Conservation (phyloP, 2,329 filamentous ascomycete genomes). For the Immersiporthe knoxdaviesiana region DNA sequence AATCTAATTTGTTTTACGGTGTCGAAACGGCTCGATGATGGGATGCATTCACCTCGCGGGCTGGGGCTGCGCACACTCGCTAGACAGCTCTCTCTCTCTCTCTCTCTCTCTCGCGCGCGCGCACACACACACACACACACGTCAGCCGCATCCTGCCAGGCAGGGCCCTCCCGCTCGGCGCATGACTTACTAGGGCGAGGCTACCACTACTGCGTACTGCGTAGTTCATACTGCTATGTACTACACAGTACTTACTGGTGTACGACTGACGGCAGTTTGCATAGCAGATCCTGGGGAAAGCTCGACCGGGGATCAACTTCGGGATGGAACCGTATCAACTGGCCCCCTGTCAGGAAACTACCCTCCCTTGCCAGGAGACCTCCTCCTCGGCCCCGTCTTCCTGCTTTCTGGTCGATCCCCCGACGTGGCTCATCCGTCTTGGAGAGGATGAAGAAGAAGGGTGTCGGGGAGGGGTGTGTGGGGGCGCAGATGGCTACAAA, state of each 20-base stretch:
- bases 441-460: neutral
- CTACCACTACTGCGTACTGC: neutral
- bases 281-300: constrained; percentile 2
- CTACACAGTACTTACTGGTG: too few relatives aligned
- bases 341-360: neutral
- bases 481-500: neutral
- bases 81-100: neutral
- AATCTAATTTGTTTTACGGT: too few relatives aligned
- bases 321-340: constrained; percentile 3
- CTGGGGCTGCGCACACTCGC: neutral
- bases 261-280: neutral
- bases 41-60: neutral
- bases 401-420: neutral
- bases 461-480: neutral
- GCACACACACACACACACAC: too few relatives aligned
- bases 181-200: neutral
- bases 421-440: constrained; percentile 8
- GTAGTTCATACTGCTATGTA: neutral
- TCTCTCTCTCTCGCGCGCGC: too few relatives aligned
- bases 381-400: neutral
- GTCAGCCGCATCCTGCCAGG: neutral
- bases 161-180: neutral
- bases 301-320: constrained; percentile 11
- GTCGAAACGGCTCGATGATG: neutral
- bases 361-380: neutral